These are phyloP conservation scores for Hypseocharis bilobata DNA, from an alignment of 441 rosid genomes.

Conservation along the genomic window DNA sequence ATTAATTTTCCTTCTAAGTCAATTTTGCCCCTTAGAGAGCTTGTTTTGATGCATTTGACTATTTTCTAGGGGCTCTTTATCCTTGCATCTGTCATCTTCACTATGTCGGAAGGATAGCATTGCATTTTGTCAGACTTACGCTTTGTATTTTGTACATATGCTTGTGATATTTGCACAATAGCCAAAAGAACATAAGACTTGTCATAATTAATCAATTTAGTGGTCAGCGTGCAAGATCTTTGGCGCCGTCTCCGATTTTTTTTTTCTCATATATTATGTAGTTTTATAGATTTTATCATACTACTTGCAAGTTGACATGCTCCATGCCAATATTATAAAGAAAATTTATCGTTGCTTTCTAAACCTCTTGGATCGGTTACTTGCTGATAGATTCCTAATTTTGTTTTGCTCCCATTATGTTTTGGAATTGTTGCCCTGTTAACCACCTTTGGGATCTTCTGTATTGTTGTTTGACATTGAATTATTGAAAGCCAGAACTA, in stretches of 20 bases:
- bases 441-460: no score
- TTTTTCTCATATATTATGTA: not conserved
- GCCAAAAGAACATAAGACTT: not conserved
- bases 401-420: no score
- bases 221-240: no score
- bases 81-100: not conserved
- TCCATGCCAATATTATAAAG: no score
- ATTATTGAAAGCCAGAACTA: no score
- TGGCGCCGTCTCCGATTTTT: not conserved
- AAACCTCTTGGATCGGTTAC: no score
- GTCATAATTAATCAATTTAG: no score
- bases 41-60: not conserved
- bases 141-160: not conserved
- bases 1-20: not conserved
- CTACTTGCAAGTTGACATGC: not conserved
- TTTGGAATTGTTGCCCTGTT: no score
- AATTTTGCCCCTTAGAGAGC: not conserved
- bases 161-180: not conserved
- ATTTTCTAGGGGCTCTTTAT: not conserved
- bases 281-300: not conserved
- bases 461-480: not conserved
- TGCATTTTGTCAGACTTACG: not conserved
- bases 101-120: not conserved
- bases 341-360: no score
- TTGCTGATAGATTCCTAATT: not conserved